phyloP scores from a whole-genome alignment of 2,329 filamentous ascomycete species.

The Diaporthe citriasiana region DNA sequence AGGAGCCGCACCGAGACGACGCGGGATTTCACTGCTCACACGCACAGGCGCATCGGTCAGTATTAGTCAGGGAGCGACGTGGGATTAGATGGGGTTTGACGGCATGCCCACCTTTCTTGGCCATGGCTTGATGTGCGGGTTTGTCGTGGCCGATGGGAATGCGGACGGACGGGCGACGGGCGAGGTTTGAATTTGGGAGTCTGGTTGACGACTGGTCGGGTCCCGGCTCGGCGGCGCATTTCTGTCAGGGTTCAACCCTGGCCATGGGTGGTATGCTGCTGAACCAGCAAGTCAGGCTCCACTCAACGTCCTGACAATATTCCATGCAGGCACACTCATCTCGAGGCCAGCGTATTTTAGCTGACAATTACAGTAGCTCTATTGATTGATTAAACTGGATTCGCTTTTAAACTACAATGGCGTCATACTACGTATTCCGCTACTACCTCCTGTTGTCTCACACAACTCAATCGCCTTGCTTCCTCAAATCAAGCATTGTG shows the following conservation, averaged over 20 bases:
- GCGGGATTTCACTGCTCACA: slow-evolving; percentile 82
- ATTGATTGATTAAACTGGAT: neutral
- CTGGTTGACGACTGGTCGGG: slow-evolving; percentile 9
- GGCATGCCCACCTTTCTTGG: slow-evolving; percentile 52
- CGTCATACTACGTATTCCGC: neutral
- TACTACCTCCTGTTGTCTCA: too few relatives aligned
- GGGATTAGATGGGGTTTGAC: neutral
- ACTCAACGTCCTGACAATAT: too few relatives aligned
- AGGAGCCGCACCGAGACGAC: slow-evolving; percentile 93
- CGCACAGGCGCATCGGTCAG: neutral
- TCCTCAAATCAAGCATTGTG: neutral
- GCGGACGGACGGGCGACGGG: neutral
- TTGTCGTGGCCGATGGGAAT: slow-evolving; percentile 26
- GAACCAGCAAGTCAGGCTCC: too few relatives aligned
- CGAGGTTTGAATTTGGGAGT: slow-evolving; percentile 20
- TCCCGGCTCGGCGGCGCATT: too few relatives aligned
- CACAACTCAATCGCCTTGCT: neutral
- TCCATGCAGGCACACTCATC: neutral
- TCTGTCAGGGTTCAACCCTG: slow-evolving; percentile 24
- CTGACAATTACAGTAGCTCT: neutral
- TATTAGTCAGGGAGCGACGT: neutral
- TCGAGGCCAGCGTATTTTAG: neutral
- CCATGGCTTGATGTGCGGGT: slow-evolving; percentile 48
- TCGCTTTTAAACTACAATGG: neutral
- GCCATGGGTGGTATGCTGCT: neutral